Evolutionary conservation across 208 protist species (phyloP), one percentile per base, ranked within the genome.

Genomic region (Crithidia expoeki): DNA sequence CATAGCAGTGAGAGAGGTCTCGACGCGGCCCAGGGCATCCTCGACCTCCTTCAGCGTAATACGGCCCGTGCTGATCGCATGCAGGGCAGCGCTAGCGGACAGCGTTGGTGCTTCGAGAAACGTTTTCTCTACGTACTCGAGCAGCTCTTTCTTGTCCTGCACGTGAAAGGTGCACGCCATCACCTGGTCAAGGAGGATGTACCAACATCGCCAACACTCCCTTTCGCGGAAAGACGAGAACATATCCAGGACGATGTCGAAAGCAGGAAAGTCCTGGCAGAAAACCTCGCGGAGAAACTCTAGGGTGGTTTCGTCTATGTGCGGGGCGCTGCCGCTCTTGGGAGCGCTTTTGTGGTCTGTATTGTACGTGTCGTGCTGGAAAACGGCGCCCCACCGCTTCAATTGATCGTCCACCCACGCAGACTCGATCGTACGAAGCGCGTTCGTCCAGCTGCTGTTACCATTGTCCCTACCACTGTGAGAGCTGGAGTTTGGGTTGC

Each of bases 141-240:
- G 59, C 12, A 69, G 16, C 16, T 42, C 52, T 28, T 27, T 61
- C 30, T 65, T 63, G 14, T 52, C 62, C 42, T 58, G 62, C 30
- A 47, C 55, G 46, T 65, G 27, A 16, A 77, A 72, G 40, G 32
- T 60, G 50, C 63, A 72, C 40, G 50, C 62, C 72, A 77, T 77
- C 44, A 46, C 34, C 44, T 67, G 47, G 16, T 14, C 33, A 11
- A 77, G 64, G 2, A 77, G 56, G 12, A 19, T 40, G 63, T 77
- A 77, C 72, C 72, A 77, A 57, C 72, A 71, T 0, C 64, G 72
- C 72, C 72, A 77, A 32, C 49, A 40, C 17, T 77, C 64, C 14
- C 58, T 47, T 11, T 67, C 58, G 42, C 58, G 38, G 32, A 68
- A 60, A 27, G 30, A 21, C 10, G 38, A 60, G 40, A 70, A 53